Evolutionary conservation across 163 green algal genomes (phyloP).

Genomic region (Coccomyxa subellipsoidea): DNA sequence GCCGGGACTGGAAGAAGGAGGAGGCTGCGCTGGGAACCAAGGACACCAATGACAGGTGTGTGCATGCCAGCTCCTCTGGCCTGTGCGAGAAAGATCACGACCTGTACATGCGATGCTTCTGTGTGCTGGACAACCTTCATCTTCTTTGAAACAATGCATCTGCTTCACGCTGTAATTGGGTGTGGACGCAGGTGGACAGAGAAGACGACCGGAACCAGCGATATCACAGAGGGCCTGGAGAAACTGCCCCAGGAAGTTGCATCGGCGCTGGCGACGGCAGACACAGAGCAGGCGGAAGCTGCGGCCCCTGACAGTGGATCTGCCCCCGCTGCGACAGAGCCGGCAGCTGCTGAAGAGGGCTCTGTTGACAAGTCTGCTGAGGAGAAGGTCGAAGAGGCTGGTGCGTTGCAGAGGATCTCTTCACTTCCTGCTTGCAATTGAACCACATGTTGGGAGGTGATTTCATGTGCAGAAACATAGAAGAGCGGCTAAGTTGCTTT

Average conservation of each 20-base stretch:
- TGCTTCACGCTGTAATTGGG: not conserved
- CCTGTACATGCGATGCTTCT: not conserved
- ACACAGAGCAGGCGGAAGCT: not conserved
- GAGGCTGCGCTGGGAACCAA: not conserved
- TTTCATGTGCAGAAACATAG: too few relatives aligned
- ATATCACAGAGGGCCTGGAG: not conserved
- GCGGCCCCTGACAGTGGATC: not conserved
- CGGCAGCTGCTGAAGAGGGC: not conserved
- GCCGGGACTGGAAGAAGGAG: conserved; percentile 4
- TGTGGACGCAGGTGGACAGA: not conserved
- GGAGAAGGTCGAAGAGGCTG: not conserved
- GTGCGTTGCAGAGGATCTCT: not conserved
- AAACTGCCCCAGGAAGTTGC: not conserved
- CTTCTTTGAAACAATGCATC: not conserved
- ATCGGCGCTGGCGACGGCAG: not conserved
- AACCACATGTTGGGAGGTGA: too few relatives aligned
- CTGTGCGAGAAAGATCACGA: too few relatives aligned
- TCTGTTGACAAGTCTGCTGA: not conserved
- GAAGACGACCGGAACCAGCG: not conserved
- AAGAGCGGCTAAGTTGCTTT: too few relatives aligned
- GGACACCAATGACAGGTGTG: not conserved
- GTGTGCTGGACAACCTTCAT: not conserved
- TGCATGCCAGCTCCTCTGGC: too few relatives aligned
- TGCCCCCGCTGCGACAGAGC: not conserved
- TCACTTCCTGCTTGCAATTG: too few relatives aligned